Conservation (phyloP, 768 basidiomycete genomes). For the Austroboletus festivus region DNA sequence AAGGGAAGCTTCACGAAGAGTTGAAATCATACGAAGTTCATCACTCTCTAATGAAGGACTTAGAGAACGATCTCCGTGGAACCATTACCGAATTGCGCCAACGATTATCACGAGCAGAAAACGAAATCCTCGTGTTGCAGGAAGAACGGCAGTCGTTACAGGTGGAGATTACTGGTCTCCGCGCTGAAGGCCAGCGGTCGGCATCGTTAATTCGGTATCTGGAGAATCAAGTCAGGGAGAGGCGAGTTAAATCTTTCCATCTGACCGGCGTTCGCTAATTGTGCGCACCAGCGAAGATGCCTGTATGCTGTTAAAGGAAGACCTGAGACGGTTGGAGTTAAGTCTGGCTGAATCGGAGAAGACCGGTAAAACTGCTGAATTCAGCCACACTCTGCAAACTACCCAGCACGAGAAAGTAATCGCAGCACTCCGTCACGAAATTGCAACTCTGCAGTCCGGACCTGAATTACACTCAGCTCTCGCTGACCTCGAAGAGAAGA, state of each 20-base stretch:
- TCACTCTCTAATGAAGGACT: conserved; percentile 32
- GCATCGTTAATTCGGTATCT: conserved; percentile 59
- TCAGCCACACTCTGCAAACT: conserved; percentile 59
- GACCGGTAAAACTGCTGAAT: conserved; percentile 57
- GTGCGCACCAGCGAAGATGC: conserved; percentile 45
- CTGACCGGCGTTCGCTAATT: conserved; percentile 2
- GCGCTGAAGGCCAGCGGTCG: conserved; percentile 63
- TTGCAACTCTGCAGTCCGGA: conserved; percentile 48
- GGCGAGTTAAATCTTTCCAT: conserved; percentile 37
- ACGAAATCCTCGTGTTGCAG: conserved; percentile 36
- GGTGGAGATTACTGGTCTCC: conserved; percentile 52
- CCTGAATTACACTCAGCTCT: conserved; percentile 56
- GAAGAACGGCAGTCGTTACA: conserved; percentile 54
- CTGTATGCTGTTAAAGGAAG: conserved; percentile 38
- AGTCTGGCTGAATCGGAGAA: conserved; percentile 56
- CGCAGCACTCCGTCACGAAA: conserved; percentile 53
- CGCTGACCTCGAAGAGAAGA: conserved; percentile 62
- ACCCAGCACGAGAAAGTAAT: conserved; percentile 68
- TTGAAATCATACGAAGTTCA: conserved; percentile 25
- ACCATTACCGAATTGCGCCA: conserved; percentile 36
- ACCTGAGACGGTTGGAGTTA: conserved; percentile 38
- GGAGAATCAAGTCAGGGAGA: conserved; percentile 62
- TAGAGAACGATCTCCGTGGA: conserved; percentile 34
- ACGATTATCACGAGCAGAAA: conserved; percentile 41
- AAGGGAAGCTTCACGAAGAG: conserved; percentile 26